phyloP scores from a whole-genome alignment of 305 asterid species.

The Fraxinus angustifolia region DNA sequence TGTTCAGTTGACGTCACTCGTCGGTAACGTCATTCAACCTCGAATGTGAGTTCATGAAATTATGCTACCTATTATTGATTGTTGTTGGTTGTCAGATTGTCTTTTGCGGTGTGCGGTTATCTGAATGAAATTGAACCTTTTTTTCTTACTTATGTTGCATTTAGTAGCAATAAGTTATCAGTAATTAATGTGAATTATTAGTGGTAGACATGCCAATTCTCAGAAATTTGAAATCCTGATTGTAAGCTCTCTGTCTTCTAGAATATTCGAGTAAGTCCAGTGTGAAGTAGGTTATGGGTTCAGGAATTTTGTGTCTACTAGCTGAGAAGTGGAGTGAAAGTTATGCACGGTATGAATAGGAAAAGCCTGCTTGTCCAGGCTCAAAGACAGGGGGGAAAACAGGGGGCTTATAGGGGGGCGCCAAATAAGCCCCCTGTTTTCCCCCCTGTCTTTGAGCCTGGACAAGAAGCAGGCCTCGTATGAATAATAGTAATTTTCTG shows the following conservation, averaged over 20 bases:
- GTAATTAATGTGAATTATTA: background rate
- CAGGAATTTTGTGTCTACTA: background rate
- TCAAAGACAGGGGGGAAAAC: too few species aligned
- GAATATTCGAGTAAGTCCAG: background rate
- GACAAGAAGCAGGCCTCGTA: too few species aligned
- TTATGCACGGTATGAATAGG: too few species aligned
- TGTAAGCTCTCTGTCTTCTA: background rate
- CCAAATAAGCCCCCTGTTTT: too few species aligned
- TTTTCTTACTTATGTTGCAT: background rate
- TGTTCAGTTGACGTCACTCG: constrained; percentile 58
- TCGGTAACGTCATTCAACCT: constrained; percentile 54
- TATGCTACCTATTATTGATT: background rate
- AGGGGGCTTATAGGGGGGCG: too few species aligned
- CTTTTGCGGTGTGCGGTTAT: background rate
- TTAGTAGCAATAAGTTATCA: background rate
- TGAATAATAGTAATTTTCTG: too few species aligned
- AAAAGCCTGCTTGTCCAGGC: too few species aligned
- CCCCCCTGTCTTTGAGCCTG: too few species aligned
- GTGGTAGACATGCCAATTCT: background rate
- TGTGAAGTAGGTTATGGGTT: background rate
- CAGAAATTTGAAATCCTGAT: background rate
- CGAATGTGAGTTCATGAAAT: constrained; percentile 44
- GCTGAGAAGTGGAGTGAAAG: too few species aligned
- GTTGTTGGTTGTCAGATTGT: background rate
- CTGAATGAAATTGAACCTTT: background rate